These are phyloP conservation scores for Hamigera avellanea DNA, from an alignment of 495 filamentous ascomycete species.

Conservation along the genomic window DNA sequence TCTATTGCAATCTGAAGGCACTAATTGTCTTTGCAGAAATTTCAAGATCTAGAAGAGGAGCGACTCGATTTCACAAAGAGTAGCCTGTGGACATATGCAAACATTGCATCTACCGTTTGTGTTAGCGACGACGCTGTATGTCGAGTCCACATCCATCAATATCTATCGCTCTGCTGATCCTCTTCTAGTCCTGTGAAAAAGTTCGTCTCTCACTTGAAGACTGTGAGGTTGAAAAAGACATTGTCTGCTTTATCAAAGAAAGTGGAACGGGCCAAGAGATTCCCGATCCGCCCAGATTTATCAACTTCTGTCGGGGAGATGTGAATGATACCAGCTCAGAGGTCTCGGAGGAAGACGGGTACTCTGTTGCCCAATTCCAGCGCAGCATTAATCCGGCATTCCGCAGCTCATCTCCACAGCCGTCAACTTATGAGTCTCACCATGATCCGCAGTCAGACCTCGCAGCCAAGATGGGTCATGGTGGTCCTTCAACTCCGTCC, in stretches of 20 bases:
- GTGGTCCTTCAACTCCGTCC: conserved; percentile 31
- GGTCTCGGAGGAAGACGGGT: conserved; percentile 71
- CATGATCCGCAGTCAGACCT: conserved; percentile 68
- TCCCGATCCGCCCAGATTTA: conserved; percentile 92
- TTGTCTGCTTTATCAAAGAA: conserved; percentile 79
- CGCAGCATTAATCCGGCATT: conserved; percentile 91
- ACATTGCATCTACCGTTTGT: conserved; percentile 95
- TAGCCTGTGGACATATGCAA: conserved; percentile 95
- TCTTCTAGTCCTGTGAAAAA: conserved; percentile 71
- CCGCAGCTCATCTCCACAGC: conserved; percentile 80
- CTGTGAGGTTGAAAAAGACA: conserved; percentile 95
- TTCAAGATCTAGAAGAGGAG: conserved; percentile 98
- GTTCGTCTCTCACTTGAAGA: conserved; percentile 89
- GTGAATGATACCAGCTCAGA: conserved; percentile 71
- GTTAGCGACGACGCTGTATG: conserved; percentile 87
- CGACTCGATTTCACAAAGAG: conserved; percentile 92
- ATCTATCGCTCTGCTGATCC: conserved; percentile 9
- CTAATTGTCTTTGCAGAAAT: conserved; percentile 53
- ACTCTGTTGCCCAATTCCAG: conserved; percentile 91
- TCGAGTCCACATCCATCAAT: conserved; percentile 2
- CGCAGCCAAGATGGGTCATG: conserved; percentile 50
- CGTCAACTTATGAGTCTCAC: conserved; percentile 79
- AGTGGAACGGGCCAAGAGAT: conserved; percentile 92
- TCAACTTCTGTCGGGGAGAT: conserved; percentile 96
- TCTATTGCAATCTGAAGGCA: background rate